Percentiles rank a stretch among this genome's conserved stretches.
These are phyloP conservation scores for Backusella tuberculispora DNA, from an alignment of 192 early-diverging fungal species.

Conservation along the genomic window DNA sequence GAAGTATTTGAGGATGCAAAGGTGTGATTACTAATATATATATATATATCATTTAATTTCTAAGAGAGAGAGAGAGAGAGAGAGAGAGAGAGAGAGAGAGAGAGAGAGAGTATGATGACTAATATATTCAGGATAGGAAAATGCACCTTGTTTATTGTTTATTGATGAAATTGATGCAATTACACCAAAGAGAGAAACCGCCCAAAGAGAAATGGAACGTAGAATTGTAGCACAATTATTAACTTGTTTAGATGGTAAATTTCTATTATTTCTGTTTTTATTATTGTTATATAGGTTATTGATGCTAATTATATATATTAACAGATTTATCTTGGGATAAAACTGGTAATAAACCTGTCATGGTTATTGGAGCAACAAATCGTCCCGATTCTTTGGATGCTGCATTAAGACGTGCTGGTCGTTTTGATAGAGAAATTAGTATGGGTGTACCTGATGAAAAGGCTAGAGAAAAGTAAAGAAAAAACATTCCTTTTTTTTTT, in stretches of 20 bases:
- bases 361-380: slow-evolving; percentile 93
- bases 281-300: background rate
- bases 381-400: slow-evolving; percentile 86
- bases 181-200: slow-evolving; percentile 98
- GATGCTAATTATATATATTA: background rate
- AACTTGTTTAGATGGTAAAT: slow-evolving; percentile 96
- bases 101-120: background rate
- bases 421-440: slow-evolving; percentile 87
- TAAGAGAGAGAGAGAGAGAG: too few species aligned
- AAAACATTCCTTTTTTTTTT: slow-evolving; percentile 15
- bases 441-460: slow-evolving; percentile 91
- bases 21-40: slow-evolving; percentile 32
- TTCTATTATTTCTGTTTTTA: background rate
- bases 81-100: too few species aligned
- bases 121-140: slow-evolving; percentile 1
- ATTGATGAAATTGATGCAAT: slow-evolving; percentile 99
- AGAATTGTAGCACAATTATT: slow-evolving; percentile 98
- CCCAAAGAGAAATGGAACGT: slow-evolving; percentile 98
- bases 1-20: slow-evolving; percentile 98
- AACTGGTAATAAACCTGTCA: slow-evolving; percentile 81
- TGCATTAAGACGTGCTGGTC: slow-evolving; percentile 79
- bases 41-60: too few species aligned
- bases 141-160: slow-evolving; percentile 75
- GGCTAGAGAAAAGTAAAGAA: slow-evolving; percentile 74
- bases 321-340: slow-evolving; percentile 89